These are phyloP conservation scores for Gossypium gossypioides DNA, from an alignment of 441 rosid genomes.

Conservation along the genomic window DNA sequence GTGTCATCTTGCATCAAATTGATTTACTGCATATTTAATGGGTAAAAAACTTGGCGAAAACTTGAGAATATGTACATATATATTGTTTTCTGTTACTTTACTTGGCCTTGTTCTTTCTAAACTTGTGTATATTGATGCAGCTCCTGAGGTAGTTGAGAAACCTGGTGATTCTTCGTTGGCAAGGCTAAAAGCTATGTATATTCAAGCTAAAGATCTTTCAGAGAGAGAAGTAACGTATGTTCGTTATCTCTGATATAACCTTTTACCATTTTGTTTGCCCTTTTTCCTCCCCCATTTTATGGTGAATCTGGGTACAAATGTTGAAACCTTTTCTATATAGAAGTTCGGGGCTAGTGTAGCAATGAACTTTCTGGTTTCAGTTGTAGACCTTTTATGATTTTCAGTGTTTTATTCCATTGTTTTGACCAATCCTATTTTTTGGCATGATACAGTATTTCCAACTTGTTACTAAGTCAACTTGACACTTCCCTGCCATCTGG, in stretches of 20 bases:
- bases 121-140: slow-evolving; percentile 35
- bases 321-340: background rate
- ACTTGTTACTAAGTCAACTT: slow-evolving; percentile 43
- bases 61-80: background rate
- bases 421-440: background rate
- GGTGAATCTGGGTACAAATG: background rate
- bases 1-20: background rate
- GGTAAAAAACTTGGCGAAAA: background rate
- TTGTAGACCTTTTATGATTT: background rate
- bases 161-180: slow-evolving; percentile 70
- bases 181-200: slow-evolving; percentile 54
- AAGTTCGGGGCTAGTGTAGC: background rate
- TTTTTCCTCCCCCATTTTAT: background rate
- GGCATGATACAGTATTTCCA: slow-evolving; percentile 46
- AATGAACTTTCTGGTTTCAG: background rate
- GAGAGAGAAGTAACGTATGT: slow-evolving; percentile 73
- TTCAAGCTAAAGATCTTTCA: slow-evolving; percentile 72
- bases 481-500: slow-evolving; percentile 68
- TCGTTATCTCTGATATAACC: background rate
- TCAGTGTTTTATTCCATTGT: slow-evolving; percentile 1
- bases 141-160: slow-evolving; percentile 89
- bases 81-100: background rate
- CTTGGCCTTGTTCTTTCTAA: slow-evolving; percentile 3
- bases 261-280: background rate
- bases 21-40: background rate